Percentiles rank a stretch among this genome's conserved stretches.
These are phyloP conservation scores for Ambrosiella cleistominuta DNA, from an alignment of 2,329 filamentous ascomycete genomes.

Conservation along the genomic window DNA sequence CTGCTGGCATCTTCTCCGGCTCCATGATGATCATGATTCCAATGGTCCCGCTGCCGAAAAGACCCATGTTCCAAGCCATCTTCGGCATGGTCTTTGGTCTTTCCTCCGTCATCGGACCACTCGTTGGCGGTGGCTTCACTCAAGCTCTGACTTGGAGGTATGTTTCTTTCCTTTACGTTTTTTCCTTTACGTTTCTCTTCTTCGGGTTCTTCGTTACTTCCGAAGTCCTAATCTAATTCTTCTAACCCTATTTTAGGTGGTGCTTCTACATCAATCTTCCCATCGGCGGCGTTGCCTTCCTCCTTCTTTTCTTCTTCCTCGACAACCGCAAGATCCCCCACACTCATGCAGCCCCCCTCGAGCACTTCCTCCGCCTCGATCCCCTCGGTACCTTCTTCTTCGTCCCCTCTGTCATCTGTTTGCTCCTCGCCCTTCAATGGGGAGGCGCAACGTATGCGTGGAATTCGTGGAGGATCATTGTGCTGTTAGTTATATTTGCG, in stretches of 20 bases:
- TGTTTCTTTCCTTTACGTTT: constrained; percentile 1
- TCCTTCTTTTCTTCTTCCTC: constrained; percentile 32
- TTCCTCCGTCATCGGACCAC: constrained; percentile 34
- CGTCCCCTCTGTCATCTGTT: constrained; percentile 39
- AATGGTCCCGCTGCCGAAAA: constrained; percentile 40
- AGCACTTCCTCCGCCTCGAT: constrained; percentile 36
- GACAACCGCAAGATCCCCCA: constrained; percentile 20
- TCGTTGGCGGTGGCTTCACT: constrained; percentile 37
- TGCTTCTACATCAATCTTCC: constrained; percentile 44
- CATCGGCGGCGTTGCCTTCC: constrained; percentile 32
- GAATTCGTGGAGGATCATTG: constrained; percentile 33
- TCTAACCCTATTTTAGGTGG: constrained; percentile 22
- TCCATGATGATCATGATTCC: constrained; percentile 38
- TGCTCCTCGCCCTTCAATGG: constrained; percentile 47
- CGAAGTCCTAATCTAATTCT: neutral
- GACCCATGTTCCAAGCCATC: constrained; percentile 39
- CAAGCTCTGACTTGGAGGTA: constrained; percentile 30
- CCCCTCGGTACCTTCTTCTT: constrained; percentile 43
- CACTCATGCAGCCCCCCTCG: constrained; percentile 17
- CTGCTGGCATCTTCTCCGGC: constrained; percentile 40
- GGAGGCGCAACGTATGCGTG: constrained; percentile 37
- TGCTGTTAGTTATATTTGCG: constrained; percentile 34
- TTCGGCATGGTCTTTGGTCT: constrained; percentile 40
- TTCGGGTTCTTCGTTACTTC: neutral
- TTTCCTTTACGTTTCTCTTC: neutral